Percentiles rank a stretch among this genome's conserved stretches.
Conservation (phyloP, 352 stramenopile species). For the Thraustochytrium sp. region DNA sequence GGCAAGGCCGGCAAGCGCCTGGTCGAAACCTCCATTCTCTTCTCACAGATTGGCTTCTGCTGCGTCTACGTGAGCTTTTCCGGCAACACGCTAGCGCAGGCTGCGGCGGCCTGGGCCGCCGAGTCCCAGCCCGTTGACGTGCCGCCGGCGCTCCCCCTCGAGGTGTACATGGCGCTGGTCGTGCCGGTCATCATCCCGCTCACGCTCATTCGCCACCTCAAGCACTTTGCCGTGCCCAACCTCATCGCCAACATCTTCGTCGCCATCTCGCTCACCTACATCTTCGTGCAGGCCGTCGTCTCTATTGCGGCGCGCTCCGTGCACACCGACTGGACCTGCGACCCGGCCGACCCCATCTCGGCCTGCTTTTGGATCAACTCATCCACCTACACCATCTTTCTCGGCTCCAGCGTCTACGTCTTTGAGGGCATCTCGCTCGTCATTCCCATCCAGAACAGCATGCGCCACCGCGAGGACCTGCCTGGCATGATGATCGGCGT, state of each 20-base stretch:
- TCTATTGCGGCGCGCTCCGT: background rate
- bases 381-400: constrained; percentile 39
- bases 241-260: constrained; percentile 45
- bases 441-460: constrained; percentile 45
- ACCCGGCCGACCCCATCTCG: background rate
- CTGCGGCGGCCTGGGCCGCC: background rate
- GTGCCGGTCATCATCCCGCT: constrained; percentile 32
- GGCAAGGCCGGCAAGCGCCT: background rate
- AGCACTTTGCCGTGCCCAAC: constrained; percentile 45
- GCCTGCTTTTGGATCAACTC: constrained; percentile 42
- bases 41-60: constrained; percentile 33
- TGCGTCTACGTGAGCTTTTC: constrained; percentile 33
- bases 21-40: constrained; percentile 15
- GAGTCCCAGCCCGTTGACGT: background rate
- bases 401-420: constrained; percentile 43
- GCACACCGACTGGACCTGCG: background rate
- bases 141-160: background rate
- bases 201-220: constrained; percentile 39
- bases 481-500: constrained; percentile 25
- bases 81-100: constrained; percentile 10
- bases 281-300: background rate
- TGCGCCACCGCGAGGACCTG: background rate
- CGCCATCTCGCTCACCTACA: constrained; percentile 35
- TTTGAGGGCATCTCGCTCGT: constrained; percentile 44
- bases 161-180: constrained; percentile 12